These are phyloP conservation scores for Amanita pallidorosea DNA, from an alignment of 768 basidiomycete genomes.

Conservation along the genomic window DNA sequence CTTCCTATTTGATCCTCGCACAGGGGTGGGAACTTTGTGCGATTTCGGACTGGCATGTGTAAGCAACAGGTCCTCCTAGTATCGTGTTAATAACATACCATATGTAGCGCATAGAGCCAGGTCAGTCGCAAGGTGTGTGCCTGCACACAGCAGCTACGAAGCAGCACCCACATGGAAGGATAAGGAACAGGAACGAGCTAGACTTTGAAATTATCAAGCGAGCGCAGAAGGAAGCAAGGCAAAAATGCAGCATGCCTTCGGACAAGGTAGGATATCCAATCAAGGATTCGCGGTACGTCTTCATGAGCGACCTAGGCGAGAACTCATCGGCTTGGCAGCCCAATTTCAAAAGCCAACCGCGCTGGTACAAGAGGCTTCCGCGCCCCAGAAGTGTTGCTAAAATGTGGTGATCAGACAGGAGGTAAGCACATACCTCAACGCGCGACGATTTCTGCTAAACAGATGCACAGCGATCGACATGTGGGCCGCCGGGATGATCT, in stretches of 20 bases:
- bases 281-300: constrained; percentile 56
- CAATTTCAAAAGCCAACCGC: constrained; percentile 84
- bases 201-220: constrained; percentile 39
- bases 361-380: constrained; percentile 96
- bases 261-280: constrained; percentile 73
- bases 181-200: constrained; percentile 30
- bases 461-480: constrained; percentile 74
- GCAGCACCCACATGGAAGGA: constrained; percentile 60
- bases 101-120: constrained; percentile 44
- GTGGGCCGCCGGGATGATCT: constrained; percentile 89
- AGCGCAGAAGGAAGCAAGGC: constrained; percentile 50
- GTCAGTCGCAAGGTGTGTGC: constrained; percentile 45
- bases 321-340: constrained; percentile 28
- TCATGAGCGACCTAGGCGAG: background rate
- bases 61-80: constrained; percentile 15
- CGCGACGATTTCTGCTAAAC: constrained; percentile 2
- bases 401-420: constrained; percentile 87
- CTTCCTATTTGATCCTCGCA: constrained; percentile 84
- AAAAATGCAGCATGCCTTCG: constrained; percentile 38
- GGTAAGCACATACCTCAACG: constrained; percentile 36
- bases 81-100: background rate
- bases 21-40: constrained; percentile 76
- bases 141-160: constrained; percentile 63
- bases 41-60: constrained; percentile 97
- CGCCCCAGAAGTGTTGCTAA: constrained; percentile 91